These are phyloP conservation scores for Pythium brachiatum DNA, from an alignment of 352 stramenopile species.

Conservation along the genomic window DNA sequence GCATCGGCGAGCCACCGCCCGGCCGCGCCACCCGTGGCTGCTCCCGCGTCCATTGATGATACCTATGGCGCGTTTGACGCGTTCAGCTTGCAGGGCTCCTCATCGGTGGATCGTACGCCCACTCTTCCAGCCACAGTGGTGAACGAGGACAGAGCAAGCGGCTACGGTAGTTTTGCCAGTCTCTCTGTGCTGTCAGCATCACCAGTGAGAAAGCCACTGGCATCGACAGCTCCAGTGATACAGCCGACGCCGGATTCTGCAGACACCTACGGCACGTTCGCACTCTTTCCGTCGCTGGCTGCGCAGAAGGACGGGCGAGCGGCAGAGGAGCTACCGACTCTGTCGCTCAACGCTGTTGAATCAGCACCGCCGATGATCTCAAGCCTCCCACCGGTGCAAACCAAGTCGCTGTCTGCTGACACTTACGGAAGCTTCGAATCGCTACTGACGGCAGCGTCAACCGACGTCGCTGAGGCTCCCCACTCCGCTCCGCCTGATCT, in stretches of 20 bases:
- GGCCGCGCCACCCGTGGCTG: not conserved
- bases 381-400: not conserved
- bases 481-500: conserved; percentile 10
- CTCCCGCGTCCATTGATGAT: conserved; percentile 6
- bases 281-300: not conserved
- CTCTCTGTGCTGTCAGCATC: conserved; percentile 22
- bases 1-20: not conserved
- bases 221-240: not conserved
- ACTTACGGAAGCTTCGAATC: conserved; percentile 18
- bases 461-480: not conserved
- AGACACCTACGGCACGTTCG: conserved; percentile 22
- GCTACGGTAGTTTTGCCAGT: conserved; percentile 50
- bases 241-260: not conserved
- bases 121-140: not conserved
- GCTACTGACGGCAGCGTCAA: not conserved
- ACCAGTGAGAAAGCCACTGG: not conserved
- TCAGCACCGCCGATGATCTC: not conserved
- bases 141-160: conserved; percentile 2
- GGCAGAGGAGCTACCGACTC: not conserved
- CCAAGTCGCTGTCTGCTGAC: conserved; percentile 7
- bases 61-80: conserved; percentile 30
- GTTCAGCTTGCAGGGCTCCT: conserved; percentile 13
- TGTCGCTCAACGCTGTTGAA: not conserved
- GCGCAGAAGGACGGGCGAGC: not conserved
- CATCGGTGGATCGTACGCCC: not conserved